Evolutionary conservation across 305 asterid species (phyloP).

Genomic region (Fraxinus dipetala): DNA sequence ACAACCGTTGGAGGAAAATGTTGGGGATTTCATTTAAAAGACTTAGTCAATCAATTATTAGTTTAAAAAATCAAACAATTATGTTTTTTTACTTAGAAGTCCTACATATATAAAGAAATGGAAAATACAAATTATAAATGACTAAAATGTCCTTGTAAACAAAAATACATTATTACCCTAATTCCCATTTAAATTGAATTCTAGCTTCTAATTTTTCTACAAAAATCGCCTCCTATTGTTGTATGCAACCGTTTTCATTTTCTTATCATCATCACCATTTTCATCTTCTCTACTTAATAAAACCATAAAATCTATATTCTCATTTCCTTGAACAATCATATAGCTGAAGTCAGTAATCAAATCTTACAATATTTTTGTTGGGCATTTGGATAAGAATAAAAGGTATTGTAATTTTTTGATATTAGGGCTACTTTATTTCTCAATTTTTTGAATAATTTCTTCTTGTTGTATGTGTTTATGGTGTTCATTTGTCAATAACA

Average conservation of each 20-base stretch:
- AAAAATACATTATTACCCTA: background rate
- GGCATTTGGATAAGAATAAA: background rate
- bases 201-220: background rate
- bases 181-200: too few relatives aligned
- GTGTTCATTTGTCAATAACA: background rate
- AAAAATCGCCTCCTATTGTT: background rate
- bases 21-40: too few relatives aligned
- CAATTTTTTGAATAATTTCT: too few relatives aligned
- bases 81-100: too few relatives aligned
- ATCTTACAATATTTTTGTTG: background rate
- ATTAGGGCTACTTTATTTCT: background rate
- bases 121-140: too few relatives aligned
- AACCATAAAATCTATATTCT: too few relatives aligned
- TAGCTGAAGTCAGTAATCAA: background rate
- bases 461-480: background rate
- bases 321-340: background rate
- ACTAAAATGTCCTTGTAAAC: background rate
- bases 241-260: background rate
- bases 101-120: background rate
- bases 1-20: background rate
- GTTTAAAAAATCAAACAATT: too few relatives aligned
- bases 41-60: too few relatives aligned
- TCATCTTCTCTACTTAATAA: background rate
- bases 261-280: too few relatives aligned
- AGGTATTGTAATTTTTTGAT: too few relatives aligned